Conservation (phyloP, 2,329 filamentous ascomycete genomes). For the Penicillium sp. region DNA sequence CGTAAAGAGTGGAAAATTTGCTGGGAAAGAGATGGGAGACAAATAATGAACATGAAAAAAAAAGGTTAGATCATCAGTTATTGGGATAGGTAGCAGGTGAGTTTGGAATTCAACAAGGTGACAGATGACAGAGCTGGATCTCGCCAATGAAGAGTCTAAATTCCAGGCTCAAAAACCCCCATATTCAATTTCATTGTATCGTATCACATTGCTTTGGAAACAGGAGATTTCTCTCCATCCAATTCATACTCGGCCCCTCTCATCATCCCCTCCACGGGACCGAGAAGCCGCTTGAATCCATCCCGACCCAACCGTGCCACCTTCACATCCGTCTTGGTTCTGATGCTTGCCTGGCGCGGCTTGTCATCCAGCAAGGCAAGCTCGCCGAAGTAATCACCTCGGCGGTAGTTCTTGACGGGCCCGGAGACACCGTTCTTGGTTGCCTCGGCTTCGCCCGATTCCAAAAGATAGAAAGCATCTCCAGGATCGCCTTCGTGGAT, state of each 20-base stretch:
- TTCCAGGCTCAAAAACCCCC: background rate
- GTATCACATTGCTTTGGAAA: conserved; percentile 24
- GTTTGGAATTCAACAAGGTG: background rate
- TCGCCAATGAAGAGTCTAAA: conserved; percentile 3
- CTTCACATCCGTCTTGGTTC: conserved; percentile 83
- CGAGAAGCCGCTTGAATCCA: conserved; percentile 88
- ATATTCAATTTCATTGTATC: conserved; percentile 16
- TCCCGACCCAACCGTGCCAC: conserved; percentile 89
- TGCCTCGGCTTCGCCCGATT: conserved; percentile 81
- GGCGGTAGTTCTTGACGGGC: conserved; percentile 75
- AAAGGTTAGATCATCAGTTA: conserved; percentile 1
- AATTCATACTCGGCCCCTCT: conserved; percentile 57
- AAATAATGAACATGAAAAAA: conserved; percentile 6
- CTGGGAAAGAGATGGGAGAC: conserved; percentile 4
- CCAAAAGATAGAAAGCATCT: conserved; percentile 86
- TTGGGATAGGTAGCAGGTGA: background rate
- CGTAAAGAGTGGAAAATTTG: conserved; percentile 21
- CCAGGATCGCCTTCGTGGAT: conserved; percentile 90
- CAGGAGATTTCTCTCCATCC: conserved; percentile 28
- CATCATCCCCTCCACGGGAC: conserved; percentile 93
- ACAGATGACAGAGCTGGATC: background rate
- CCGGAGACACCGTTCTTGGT: conserved; percentile 71
- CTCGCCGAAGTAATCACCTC: conserved; percentile 97
- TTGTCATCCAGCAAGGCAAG: conserved; percentile 90
- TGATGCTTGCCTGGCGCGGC: conserved; percentile 83